phyloP scores from a whole-genome alignment of 1,139 yeast species.

The Blastobotrys serpentis region DNA sequence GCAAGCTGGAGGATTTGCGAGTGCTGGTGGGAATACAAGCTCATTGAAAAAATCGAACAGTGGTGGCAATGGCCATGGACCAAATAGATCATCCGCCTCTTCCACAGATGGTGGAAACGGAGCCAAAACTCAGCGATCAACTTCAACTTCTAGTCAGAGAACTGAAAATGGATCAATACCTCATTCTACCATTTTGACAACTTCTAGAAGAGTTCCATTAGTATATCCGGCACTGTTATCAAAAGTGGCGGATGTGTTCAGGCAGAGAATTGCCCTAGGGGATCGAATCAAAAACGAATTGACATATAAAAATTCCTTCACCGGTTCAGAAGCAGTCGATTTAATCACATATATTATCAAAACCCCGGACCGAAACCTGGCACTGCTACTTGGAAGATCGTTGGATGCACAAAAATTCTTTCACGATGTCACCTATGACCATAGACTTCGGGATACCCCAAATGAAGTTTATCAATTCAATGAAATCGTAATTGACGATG shows the following conservation, averaged over 20 bases:
- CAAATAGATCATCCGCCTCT: slow-evolving; percentile 1
- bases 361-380: slow-evolving; percentile 88
- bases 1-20: too few species aligned
- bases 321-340: slow-evolving; percentile 94
- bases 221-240: slow-evolving; percentile 91
- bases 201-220: slow-evolving; percentile 53
- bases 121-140: slow-evolving; percentile 21
- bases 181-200: slow-evolving; percentile 44
- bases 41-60: background rate
- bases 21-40: background rate
- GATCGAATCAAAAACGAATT: slow-evolving; percentile 91
- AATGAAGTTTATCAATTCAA: slow-evolving; percentile 87
- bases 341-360: slow-evolving; percentile 78
- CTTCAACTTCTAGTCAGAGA: slow-evolving; percentile 29
- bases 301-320: slow-evolving; percentile 89
- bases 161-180: slow-evolving; percentile 19
- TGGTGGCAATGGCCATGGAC: background rate
- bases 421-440: slow-evolving; percentile 95
- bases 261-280: slow-evolving; percentile 66
- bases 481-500: slow-evolving; percentile 44
- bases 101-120: slow-evolving; percentile 7
- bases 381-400: slow-evolving; percentile 83
- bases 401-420: slow-evolving; percentile 92
- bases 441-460: slow-evolving; percentile 80
- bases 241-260: slow-evolving; percentile 76